A percentile compares a stretch with the other conserved stretches of the same genome.
These are phyloP conservation scores for Fusarium staphyleae DNA, from an alignment of 2,329 filamentous ascomycete species.

Conservation along the genomic window DNA sequence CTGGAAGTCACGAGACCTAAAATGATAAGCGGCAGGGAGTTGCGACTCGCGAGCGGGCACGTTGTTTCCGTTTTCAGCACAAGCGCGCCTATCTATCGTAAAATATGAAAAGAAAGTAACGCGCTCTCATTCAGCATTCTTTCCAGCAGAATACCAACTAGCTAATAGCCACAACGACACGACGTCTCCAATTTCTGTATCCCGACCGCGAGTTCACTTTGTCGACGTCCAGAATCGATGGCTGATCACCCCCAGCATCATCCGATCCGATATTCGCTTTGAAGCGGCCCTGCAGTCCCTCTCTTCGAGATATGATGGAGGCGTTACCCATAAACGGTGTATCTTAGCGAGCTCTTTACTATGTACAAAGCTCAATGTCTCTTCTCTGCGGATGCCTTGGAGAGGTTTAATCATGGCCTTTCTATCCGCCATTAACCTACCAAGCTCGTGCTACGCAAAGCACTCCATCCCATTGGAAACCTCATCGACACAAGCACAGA, in stretches of 20 bases:
- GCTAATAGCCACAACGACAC: no score
- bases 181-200: no score
- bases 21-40: not conserved
- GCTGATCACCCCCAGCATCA: no score
- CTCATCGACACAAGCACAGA: slow-evolving; percentile 25
- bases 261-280: no score
- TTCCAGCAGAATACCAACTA: not conserved
- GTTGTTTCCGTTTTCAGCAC: slow-evolving; percentile 3
- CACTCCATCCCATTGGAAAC: slow-evolving; percentile 34
- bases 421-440: slow-evolving; percentile 34
- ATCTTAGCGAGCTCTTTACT: slow-evolving; percentile 26
- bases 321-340: slow-evolving; percentile 24
- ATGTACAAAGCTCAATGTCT: not conserved
- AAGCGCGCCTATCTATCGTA: not conserved
- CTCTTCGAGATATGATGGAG: not conserved
- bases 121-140: not conserved
- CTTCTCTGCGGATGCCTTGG: not conserved
- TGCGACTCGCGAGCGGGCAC: not conserved
- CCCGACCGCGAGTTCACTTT: no score
- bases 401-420: slow-evolving; percentile 12
- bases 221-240: no score
- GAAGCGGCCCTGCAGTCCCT: no score
- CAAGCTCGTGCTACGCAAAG: slow-evolving; percentile 34
- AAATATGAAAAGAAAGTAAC: not conserved
- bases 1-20: no score